phyloP scores from a whole-genome alignment of 192 early-diverging fungal species.

The Umbelopsis sp. region DNA sequence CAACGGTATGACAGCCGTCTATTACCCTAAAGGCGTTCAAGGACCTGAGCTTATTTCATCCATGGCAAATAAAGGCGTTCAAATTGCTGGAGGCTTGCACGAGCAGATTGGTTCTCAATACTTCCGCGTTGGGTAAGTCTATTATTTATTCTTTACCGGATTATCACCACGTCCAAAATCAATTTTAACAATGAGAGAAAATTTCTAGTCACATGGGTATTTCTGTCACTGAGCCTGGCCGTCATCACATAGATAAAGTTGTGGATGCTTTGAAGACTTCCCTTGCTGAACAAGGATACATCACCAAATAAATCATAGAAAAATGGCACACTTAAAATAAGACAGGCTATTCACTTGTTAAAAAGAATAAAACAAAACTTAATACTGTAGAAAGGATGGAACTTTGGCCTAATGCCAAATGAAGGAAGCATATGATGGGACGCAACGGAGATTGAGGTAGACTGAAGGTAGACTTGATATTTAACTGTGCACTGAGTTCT shows the following conservation, averaged over 20 bases:
- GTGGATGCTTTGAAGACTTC: neutral
- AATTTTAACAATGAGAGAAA: neutral
- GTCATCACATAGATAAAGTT: conserved; percentile 42
- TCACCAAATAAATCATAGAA: conserved; percentile 1
- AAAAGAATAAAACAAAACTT: too few species aligned
- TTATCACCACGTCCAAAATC: neutral
- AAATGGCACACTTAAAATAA: neutral
- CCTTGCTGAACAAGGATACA: conserved; percentile 6
- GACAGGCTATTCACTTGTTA: too few species aligned
- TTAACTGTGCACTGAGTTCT: too few species aligned
- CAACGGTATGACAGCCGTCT: conserved; percentile 60
- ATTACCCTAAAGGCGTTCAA: conserved; percentile 66
- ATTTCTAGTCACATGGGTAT: conserved; percentile 55
- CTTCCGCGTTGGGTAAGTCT: conserved; percentile 65
- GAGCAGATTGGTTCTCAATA: conserved; percentile 66
- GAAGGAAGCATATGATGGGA: too few species aligned
- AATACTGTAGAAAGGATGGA: too few species aligned
- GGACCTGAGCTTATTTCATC: conserved; percentile 64
- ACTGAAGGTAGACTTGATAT: too few species aligned
- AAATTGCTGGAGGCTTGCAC: conserved; percentile 78
- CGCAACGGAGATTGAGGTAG: too few species aligned
- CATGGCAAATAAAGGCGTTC: conserved; percentile 65
- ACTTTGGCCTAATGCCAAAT: too few species aligned
- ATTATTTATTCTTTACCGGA: neutral
- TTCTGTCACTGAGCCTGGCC: conserved; percentile 47